phyloP scores from a whole-genome alignment of 768 basidiomycete species.

The Tephrocybe sp. region DNA sequence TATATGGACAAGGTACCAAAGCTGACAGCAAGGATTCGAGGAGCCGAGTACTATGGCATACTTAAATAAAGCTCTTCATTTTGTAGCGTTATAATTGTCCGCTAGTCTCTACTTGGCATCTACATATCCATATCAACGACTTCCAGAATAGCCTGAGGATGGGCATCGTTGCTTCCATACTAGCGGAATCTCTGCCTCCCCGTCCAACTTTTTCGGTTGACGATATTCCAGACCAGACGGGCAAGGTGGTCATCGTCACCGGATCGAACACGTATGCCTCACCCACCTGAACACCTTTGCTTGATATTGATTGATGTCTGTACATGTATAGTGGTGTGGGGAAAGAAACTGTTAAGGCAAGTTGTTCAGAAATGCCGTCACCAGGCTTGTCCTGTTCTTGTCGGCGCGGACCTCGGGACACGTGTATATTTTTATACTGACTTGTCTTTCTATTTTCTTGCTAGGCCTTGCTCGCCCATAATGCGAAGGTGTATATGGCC shows the following conservation, averaged over 20 bases:
- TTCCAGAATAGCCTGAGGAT: too few species aligned
- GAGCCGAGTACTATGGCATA: too few species aligned
- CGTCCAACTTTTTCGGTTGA: slow-evolving; percentile 38
- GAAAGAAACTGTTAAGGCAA: slow-evolving; percentile 44
- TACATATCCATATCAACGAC: too few species aligned
- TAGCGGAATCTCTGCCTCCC: slow-evolving; percentile 38
- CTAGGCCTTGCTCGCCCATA: slow-evolving; percentile 42
- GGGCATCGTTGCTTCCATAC: slow-evolving; percentile 15
- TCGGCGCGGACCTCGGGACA: too few species aligned
- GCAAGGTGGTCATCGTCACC: slow-evolving; percentile 46
- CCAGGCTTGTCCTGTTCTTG: too few species aligned
- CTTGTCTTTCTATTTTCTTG: neutral
- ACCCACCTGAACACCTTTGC: neutral
- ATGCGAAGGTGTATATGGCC: slow-evolving; percentile 55
- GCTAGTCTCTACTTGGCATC: too few species aligned
- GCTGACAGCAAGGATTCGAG: too few species aligned
- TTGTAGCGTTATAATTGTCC: too few species aligned
- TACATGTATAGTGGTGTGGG: slow-evolving; percentile 50
- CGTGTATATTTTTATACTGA: too few species aligned
- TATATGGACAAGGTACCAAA: too few species aligned
- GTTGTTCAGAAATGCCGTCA: too few species aligned
- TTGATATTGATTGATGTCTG: neutral
- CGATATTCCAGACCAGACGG: slow-evolving; percentile 44
- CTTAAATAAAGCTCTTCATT: too few species aligned
- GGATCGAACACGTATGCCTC: slow-evolving; percentile 38